Base-by-base conservation (phyloP, 805 yeast genomes). In the Wickerhamomyces alni region DNA sequence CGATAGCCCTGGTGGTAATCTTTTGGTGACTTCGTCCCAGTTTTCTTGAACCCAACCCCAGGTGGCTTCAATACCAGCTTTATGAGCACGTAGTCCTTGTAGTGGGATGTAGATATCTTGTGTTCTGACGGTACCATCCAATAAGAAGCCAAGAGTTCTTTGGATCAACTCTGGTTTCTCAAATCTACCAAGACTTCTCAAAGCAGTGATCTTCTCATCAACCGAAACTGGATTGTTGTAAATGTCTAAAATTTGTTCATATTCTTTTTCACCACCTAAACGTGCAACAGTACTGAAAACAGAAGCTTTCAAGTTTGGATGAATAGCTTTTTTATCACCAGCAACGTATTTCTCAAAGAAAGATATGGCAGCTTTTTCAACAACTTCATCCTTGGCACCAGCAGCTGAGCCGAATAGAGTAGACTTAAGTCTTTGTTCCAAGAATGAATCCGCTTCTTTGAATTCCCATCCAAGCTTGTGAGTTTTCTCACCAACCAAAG, bases 81-180 rank as follows among this genome's bases (percentile, higher is more conserved):
- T 70, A 52, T 78, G 79, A 13, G 74, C 55, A 52, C 82, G 69
- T 67, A 87, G 66, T 32, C 93, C 89, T 44, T 67, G 75, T 77
- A 91, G 70, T 47, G 95, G 94, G 48, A 78, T 72, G 63, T 78
- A 78, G 39, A 82, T 72, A 59, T 86, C 95, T 67, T 86, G 94
- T 50, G 77, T 75, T 44, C 83, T 67, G 31, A 69, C 66, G 34
- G 78, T 62, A 25, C 82, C 81, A 45, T 80, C 76, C 46, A 81
- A 71, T 46, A 80, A 58, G 54, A 70, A 68, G 3, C 63, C 69
- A 22, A 80, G 64, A 6, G 85, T 75, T 67, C 75, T 76, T 51
- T 74, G 64, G 41, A 77, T 66, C 38, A 80, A 61, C 38, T 67
- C 65, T 3, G 67, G 62, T 38, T 75, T 72, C 42, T 67, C 72